These are phyloP conservation scores for Mycena capillaripes DNA, from an alignment of 768 basidiomycete species.

Conservation along the genomic window DNA sequence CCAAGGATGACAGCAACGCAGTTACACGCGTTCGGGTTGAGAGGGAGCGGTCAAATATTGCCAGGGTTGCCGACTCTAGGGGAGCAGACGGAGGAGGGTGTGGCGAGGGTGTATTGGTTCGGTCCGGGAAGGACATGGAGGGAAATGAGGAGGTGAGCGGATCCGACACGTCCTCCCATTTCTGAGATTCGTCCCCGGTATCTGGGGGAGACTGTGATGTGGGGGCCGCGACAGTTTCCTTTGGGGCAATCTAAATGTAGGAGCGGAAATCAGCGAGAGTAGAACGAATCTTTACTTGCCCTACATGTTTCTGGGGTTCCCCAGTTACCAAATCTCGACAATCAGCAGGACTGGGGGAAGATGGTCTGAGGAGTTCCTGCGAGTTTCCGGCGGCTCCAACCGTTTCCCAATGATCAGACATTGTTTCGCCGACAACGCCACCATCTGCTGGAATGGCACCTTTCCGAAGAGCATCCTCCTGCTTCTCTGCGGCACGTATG, in stretches of 20 bases:
- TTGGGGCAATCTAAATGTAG: constrained; percentile 8
- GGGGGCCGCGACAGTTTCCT: constrained; percentile 35
- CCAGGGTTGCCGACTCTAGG: constrained; percentile 66
- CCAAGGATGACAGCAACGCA: constrained; percentile 79
- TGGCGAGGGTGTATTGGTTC: constrained; percentile 66
- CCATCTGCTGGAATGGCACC: constrained; percentile 38
- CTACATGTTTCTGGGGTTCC: constrained; percentile 51
- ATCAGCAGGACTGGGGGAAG: constrained; percentile 56
- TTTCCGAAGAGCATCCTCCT: constrained; percentile 56
- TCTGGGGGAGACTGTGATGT: constrained; percentile 52
- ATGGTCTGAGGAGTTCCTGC: constrained; percentile 29
- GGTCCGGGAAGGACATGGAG: constrained; percentile 83
- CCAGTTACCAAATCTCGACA: constrained; percentile 55
- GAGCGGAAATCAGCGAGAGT: constrained; percentile 10
- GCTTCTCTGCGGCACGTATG: constrained; percentile 68
- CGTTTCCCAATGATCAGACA: constrained; percentile 53
- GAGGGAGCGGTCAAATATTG: constrained; percentile 79
- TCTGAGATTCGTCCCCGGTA: constrained; percentile 64
- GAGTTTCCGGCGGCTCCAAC: constrained; percentile 40
- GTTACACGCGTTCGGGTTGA: constrained; percentile 76
- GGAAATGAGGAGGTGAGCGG: constrained; percentile 78
- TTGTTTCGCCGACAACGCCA: constrained; percentile 26
- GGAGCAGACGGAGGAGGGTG: constrained; percentile 35
- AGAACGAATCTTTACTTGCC: not conserved
- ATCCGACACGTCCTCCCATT: constrained; percentile 82